These are phyloP conservation scores for Bromus sterilis DNA, from an alignment of 176 grass and related monocot species.

Conservation along the genomic window DNA sequence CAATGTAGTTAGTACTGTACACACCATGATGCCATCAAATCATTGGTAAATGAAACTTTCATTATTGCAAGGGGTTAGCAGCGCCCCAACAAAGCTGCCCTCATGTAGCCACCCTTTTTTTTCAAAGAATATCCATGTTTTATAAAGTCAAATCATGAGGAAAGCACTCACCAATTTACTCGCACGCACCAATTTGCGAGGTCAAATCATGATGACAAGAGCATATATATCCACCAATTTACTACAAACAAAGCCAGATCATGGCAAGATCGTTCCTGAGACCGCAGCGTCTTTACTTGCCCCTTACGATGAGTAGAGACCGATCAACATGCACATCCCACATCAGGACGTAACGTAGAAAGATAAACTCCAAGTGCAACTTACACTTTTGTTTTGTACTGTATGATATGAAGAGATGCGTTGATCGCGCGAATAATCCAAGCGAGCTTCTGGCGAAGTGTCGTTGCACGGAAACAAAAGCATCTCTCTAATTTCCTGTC, in stretches of 20 bases:
- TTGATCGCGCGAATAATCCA: not conserved
- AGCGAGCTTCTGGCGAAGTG: not conserved
- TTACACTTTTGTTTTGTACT: not conserved
- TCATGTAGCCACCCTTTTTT: too few species aligned
- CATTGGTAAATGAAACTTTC: constrained; percentile 19
- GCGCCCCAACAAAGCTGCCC: too few species aligned
- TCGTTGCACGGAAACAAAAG: constrained; percentile 6
- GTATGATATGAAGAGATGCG: not conserved
- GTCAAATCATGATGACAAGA: constrained; percentile 1
- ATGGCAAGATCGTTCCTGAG: not conserved
- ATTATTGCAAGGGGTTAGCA: too few species aligned
- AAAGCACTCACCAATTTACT: not conserved
- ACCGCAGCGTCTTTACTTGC: constrained; percentile 2
- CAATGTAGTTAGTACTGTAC: not conserved
- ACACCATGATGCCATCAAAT: constrained; percentile 17
- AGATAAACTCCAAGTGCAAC: not conserved
- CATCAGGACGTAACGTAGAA: not conserved
- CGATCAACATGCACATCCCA: constrained; percentile 5
- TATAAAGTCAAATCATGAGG: not conserved
- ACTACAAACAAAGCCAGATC: constrained; percentile 10
- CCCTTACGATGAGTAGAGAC: constrained; percentile 27
- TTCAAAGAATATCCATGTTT: too few species aligned
- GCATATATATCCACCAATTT: not conserved
- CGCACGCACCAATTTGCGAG: not conserved
- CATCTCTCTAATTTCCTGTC: constrained; percentile 5